phyloP scores from a whole-genome alignment of 768 basidiomycete species.

The Lentinus brumalis region DNA sequence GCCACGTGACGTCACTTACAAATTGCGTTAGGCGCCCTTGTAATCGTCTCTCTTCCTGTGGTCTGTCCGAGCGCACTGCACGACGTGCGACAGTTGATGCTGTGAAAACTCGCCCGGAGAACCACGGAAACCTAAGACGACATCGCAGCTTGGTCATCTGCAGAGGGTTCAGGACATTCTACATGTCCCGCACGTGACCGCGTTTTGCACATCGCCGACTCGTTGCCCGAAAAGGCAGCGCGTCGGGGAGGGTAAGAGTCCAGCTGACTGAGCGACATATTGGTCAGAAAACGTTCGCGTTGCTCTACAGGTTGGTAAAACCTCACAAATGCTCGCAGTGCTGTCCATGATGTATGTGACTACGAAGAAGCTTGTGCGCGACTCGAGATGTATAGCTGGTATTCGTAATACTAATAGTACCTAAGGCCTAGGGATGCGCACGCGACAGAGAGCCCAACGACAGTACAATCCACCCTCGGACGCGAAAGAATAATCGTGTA shows the following conservation, averaged over 20 bases:
- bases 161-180: neutral
- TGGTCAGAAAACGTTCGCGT: neutral
- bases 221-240: neutral
- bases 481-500: neutral
- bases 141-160: neutral
- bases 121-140: neutral
- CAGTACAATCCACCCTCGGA: too few species aligned
- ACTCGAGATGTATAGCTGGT: neutral
- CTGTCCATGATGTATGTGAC: neutral
- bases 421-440: neutral
- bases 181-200: neutral
- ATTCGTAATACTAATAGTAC: neutral
- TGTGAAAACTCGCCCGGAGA: neutral
- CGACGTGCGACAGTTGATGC: neutral
- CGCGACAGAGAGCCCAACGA: neutral
- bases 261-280: neutral
- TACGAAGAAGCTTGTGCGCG: neutral
- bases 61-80: neutral
- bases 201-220: neutral
- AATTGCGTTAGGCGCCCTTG: slow-evolving; percentile 1
- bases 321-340: neutral
- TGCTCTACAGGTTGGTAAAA: neutral
- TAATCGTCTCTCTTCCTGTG: slow-evolving; percentile 5
- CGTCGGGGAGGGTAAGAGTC: neutral
- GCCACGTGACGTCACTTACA: slow-evolving; percentile 16